Percentiles rank a stretch among this genome's conserved stretches.
Evolutionary conservation across 2,329 filamentous ascomycete species (phyloP).

Genomic region (Colletotrichum sp.): DNA sequence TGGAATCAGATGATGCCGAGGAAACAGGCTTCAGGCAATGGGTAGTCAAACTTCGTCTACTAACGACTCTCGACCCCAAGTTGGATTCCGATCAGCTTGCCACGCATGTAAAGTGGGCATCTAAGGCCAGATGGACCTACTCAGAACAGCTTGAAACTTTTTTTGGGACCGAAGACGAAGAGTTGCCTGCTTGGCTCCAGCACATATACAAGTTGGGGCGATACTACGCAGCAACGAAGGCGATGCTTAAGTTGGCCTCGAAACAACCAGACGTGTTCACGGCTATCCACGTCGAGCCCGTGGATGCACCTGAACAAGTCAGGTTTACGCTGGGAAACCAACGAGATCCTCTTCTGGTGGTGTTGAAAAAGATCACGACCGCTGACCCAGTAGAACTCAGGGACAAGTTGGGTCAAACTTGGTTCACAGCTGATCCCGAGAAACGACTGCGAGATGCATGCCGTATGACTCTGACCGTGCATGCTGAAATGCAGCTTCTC

Average conservation of each 20-base stretch:
- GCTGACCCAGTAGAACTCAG: not conserved
- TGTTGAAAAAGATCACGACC: not conserved
- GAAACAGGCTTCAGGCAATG: not conserved
- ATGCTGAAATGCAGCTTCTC: conserved; percentile 36
- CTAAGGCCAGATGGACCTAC: conserved; percentile 27
- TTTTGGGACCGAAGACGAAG: conserved; percentile 20
- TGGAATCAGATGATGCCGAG: not conserved
- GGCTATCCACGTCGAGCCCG: conserved; percentile 17
- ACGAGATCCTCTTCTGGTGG: not conserved
- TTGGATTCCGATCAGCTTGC: not conserved
- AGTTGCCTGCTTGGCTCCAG: not conserved
- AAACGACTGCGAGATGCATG: conserved; percentile 24
- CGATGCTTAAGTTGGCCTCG: conserved; percentile 30
- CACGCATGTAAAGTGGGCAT: conserved; percentile 26
- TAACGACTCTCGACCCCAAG: not conserved
- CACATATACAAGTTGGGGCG: conserved; percentile 29
- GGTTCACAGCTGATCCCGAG: conserved; percentile 17
- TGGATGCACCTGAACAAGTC: not conserved
- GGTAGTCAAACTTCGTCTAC: not conserved
- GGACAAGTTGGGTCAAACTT: not conserved
- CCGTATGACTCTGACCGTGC: conserved; percentile 25
- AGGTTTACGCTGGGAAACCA: not conserved
- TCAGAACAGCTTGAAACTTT: conserved; percentile 22
- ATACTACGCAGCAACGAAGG: conserved; percentile 27
- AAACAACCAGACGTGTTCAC: conserved; percentile 26